Evolutionary conservation across 331 rosid genomes (phyloP), one percentile per base, ranked within the genome.

Genomic region (Prunus yedoensis): DNA sequence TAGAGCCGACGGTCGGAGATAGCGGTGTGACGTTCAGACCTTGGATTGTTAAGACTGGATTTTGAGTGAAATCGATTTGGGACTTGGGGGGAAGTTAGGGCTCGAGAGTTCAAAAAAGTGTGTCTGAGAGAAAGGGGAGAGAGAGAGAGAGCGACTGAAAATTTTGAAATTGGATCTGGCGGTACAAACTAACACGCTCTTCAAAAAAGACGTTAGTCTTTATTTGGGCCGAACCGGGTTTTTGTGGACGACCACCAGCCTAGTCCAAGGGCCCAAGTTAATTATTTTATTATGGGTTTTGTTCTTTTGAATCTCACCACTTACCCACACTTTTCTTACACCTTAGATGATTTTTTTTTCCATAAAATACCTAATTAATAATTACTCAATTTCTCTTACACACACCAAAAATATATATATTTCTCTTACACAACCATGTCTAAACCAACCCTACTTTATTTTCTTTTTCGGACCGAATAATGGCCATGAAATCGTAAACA

Each of bases 111-210:
- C 15, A 51, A 27, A 21, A 12, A 4, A n/a, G 61, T 5, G 58
- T 20, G 61, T 56, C 28, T 8, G 74, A 41, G 67, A 53, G 78
- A 75, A 45, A 75, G 59, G 27, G 43, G 41, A 16, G 18, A 16
- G 32, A 18, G 70, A 41, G 64, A 64, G 74, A 30, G 73, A 30
- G 54, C 2, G 59, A 68, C 49, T 77, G 72, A 79, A 86, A 75
- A 16, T 63, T 91, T 91, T 89, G 95, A 89, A 91, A 64, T 80
- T 79, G 83, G 85, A 81, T 74, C 76, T 71, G 77, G 86, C 87
- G 87, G 78, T 68, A 60, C 63, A 63, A 11, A 21, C 70, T 7
- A 14, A 46, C 50, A 75, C 81, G 81, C 83, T 85, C 85, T 74
- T 53, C 73, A 23, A 46, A 43, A 74, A 35, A 18, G 77, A 80